Percentiles rank a stretch among this genome's conserved stretches.
Conservation (phyloP, 345 rosid species). For the Trapa bicornis region DNA sequence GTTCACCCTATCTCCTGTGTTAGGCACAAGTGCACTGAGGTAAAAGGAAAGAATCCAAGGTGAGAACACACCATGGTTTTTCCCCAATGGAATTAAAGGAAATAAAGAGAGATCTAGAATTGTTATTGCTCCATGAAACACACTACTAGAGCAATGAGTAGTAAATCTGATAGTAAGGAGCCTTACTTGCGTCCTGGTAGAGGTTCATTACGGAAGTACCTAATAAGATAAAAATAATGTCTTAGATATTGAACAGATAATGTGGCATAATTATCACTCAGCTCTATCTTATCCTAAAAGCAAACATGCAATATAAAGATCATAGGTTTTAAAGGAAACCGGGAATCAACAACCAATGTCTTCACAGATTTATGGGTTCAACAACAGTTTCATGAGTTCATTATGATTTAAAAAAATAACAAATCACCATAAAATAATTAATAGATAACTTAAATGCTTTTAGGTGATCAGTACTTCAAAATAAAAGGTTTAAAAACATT, state of each 20-base stretch:
- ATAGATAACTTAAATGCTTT: too few species aligned
- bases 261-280: not conserved
- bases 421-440: too few species aligned
- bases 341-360: too few species aligned
- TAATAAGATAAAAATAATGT: not conserved
- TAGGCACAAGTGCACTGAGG: conserved; percentile 53
- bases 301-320: too few species aligned
- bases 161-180: not conserved
- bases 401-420: too few species aligned
- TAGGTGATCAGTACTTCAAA: too few species aligned
- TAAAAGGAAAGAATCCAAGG: not conserved
- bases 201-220: conserved; percentile 58
- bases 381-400: too few species aligned
- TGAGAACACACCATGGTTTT: not conserved
- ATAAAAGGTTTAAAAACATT: too few species aligned
- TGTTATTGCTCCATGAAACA: too few species aligned
- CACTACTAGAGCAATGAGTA: not conserved
- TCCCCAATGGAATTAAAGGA: not conserved
- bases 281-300: not conserved
- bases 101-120: not conserved
- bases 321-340: too few species aligned
- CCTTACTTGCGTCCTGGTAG: conserved; percentile 63
- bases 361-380: too few species aligned
- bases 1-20: conserved; percentile 69
- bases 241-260: not conserved